phyloP scores from a whole-genome alignment of 805 yeast genomes.

The Myxozyma melibiosi region DNA sequence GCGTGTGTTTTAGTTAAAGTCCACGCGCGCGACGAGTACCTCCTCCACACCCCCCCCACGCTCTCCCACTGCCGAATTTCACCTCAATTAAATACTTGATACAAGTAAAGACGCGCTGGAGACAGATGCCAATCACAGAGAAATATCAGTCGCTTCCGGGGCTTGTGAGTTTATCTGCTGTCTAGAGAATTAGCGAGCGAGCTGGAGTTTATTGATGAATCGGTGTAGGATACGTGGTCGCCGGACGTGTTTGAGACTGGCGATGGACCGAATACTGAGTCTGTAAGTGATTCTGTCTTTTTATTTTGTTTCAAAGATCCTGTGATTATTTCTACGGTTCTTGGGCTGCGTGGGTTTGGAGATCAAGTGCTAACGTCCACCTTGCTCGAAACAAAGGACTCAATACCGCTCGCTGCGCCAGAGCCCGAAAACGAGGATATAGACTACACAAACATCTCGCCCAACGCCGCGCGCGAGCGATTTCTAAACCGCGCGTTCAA shows the following conservation, averaged over 20 bases:
- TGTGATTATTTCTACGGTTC: too few relatives aligned
- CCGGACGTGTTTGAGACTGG: slow-evolving; percentile 31
- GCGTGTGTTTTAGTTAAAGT: too few relatives aligned
- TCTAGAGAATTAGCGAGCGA: neutral
- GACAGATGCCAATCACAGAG: slow-evolving; percentile 16
- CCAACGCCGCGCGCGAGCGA: slow-evolving; percentile 29
- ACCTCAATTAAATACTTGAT: too few relatives aligned
- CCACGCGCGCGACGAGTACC: too few relatives aligned
- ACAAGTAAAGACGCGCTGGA: too few relatives aligned
- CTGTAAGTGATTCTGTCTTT: too few relatives aligned
- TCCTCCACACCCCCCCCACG: too few relatives aligned
- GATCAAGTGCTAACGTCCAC: too few relatives aligned
- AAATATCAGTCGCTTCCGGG: slow-evolving; percentile 28
- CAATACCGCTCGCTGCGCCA: neutral
- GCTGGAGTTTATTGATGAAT: neutral
- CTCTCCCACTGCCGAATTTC: too few relatives aligned
- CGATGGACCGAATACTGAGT: neutral
- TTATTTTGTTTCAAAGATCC: too few relatives aligned
- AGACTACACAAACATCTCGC: slow-evolving; percentile 21
- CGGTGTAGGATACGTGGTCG: slow-evolving; percentile 29
- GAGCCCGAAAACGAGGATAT: slow-evolving; percentile 24
- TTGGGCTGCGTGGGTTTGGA: too few relatives aligned
- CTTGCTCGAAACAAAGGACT: too few relatives aligned
- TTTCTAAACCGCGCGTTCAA: slow-evolving; percentile 19
- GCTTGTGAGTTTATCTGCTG: slow-evolving; percentile 11